These are phyloP conservation scores for Intubia oerlemansii DNA, from an alignment of 2,329 filamentous ascomycete genomes.

Conservation along the genomic window DNA sequence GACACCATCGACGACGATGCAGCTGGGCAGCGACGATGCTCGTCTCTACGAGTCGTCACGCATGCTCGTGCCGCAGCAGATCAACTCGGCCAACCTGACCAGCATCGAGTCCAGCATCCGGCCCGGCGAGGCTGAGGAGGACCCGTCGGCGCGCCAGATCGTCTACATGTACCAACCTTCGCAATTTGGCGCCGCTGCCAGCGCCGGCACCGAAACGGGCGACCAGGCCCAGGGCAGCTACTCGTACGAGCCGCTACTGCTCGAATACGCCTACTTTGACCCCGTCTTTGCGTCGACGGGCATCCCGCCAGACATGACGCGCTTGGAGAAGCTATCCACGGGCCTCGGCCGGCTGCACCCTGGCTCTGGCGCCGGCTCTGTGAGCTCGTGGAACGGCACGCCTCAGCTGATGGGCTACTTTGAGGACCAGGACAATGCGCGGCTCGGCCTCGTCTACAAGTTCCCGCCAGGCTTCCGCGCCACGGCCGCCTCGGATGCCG, in stretches of 20 bases:
- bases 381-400: constrained; percentile 37
- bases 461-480: constrained; percentile 44
- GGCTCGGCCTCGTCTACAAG: constrained; percentile 56
- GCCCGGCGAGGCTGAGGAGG: constrained; percentile 17
- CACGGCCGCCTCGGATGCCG: constrained; percentile 14
- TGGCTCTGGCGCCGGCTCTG: constrained; percentile 21
- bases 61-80: constrained; percentile 38
- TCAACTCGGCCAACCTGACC: constrained; percentile 31
- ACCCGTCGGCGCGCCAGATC: constrained; percentile 18
- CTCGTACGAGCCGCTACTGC: constrained; percentile 33
- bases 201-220: too few relatives aligned
- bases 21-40: constrained; percentile 15
- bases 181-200: too few relatives aligned
- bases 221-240: too few relatives aligned
- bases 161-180: constrained; percentile 29
- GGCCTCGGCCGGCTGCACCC: constrained; percentile 28
- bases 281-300: constrained; percentile 39
- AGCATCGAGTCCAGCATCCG: constrained; percentile 15
- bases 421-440: constrained; percentile 47
- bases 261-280: constrained; percentile 50
- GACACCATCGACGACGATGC: constrained; percentile 12
- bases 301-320: constrained; percentile 41
- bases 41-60: constrained; percentile 35
- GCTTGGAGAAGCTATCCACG: constrained; percentile 40
- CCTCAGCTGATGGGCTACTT: constrained; percentile 47